These are phyloP conservation scores for Capniomyces stellatus DNA, from an alignment of 371 early-diverging fungal species.

Conservation along the genomic window DNA sequence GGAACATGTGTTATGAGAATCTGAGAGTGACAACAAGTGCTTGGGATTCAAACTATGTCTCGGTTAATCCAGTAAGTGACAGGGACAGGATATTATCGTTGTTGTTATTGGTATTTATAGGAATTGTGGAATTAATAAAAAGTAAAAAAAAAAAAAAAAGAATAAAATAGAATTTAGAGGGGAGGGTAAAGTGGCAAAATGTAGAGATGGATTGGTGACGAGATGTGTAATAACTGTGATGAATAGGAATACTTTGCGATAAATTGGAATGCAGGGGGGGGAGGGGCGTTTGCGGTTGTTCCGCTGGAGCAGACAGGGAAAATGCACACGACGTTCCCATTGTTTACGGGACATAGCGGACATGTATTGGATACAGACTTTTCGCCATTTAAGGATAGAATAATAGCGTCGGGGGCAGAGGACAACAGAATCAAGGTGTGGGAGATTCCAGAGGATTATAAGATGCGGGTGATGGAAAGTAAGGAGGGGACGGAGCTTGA, in stretches of 20 bases:
- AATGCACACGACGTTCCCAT: constrained; percentile 63
- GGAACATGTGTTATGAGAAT: constrained; percentile 87
- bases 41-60: constrained; percentile 93
- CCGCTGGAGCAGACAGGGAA: constrained; percentile 60
- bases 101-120: not conserved
- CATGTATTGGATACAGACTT: constrained; percentile 95
- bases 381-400: constrained; percentile 89
- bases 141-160: not conserved
- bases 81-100: not conserved
- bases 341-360: constrained; percentile 80
- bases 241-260: constrained; percentile 59
- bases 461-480: constrained; percentile 27
- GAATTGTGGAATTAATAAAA: not conserved
- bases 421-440: constrained; percentile 93
- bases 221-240: constrained; percentile 12
- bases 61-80: constrained; percentile 65
- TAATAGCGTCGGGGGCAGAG: constrained; percentile 80
- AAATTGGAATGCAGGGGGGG: constrained; percentile 92
- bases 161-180: not conserved
- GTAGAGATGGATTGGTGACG: constrained; percentile 8
- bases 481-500: constrained; percentile 26
- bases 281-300: constrained; percentile 92
- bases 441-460: constrained; percentile 63
- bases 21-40: constrained; percentile 76
- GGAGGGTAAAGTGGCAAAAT: constrained; percentile 1